A percentile compares a stretch with the other conserved stretches of the same genome.
These are phyloP conservation scores for Pichia insulana DNA, from an alignment of 805 yeast genomes.

Conservation along the genomic window DNA sequence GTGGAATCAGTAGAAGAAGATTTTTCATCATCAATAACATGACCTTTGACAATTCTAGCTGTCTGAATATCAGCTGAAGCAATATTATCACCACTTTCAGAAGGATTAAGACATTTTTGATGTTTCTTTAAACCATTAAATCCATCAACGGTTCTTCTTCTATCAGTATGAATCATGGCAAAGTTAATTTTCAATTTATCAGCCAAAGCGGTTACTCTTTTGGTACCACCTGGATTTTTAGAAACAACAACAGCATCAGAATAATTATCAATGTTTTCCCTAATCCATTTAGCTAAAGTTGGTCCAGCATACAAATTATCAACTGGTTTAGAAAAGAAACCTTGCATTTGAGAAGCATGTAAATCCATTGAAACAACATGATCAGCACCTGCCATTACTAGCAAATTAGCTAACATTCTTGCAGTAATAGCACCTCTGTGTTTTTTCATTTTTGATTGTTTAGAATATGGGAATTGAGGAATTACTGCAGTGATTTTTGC, in stretches of 20 bases:
- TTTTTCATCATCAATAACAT: constrained; percentile 77
- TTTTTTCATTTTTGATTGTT: constrained; percentile 96
- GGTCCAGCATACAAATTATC: constrained; percentile 97
- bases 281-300: constrained; percentile 91
- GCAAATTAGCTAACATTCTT: constrained; percentile 89
- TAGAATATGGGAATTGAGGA: constrained; percentile 95
- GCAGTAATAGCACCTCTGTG: constrained; percentile 99
- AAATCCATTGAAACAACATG: constrained; percentile 97
- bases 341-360: constrained; percentile 98
- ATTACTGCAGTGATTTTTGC: constrained; percentile 92
- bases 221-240: constrained; percentile 99
- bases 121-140: constrained; percentile 34
- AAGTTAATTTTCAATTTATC: constrained; percentile 91
- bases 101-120: constrained; percentile 36
- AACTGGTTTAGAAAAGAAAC: constrained; percentile 94
- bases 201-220: constrained; percentile 96
- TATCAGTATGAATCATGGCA: constrained; percentile 98
- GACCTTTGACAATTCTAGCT: constrained; percentile 94
- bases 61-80: constrained; percentile 81
- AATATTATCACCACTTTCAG: constrained; percentile 57
- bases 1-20: constrained; percentile 5
- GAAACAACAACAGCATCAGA: constrained; percentile 90
- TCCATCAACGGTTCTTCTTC: constrained; percentile 77
- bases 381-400: constrained; percentile 98
- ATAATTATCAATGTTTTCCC: constrained; percentile 80